Evolutionary conservation across 2,329 filamentous ascomycete genomes (phyloP).

Genomic region (Ceratocystis huliohia): DNA sequence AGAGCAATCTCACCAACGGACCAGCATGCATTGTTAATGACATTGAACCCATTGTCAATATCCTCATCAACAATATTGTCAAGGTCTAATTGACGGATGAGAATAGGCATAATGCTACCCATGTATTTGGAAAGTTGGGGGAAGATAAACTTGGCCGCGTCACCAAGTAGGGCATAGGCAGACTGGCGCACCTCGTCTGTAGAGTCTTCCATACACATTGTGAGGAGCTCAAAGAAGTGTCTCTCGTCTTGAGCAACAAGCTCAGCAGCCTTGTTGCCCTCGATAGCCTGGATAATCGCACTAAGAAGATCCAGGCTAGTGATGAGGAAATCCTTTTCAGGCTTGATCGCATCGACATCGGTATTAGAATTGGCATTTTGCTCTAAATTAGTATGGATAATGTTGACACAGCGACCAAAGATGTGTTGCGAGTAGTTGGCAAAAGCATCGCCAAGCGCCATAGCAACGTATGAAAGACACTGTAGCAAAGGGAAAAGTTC

Average conservation of each 20-base stretch:
- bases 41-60: constrained; percentile 73
- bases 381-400: constrained; percentile 84
- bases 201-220: constrained; percentile 82
- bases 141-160: constrained; percentile 89
- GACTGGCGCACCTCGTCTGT: constrained; percentile 92
- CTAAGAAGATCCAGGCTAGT: constrained; percentile 89
- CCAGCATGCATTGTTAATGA: constrained; percentile 98
- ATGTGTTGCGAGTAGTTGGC: constrained; percentile 75
- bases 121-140: constrained; percentile 64
- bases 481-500: constrained; percentile 94
- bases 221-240: constrained; percentile 78
- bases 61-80: constrained; percentile 65
- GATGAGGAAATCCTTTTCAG: constrained; percentile 93
- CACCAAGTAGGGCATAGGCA: constrained; percentile 84
- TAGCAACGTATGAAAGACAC: constrained; percentile 86
- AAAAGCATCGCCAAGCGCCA: constrained; percentile 71
- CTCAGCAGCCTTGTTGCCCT: constrained; percentile 57
- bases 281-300: constrained; percentile 81
- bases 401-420: constrained; percentile 75
- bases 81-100: constrained; percentile 80
- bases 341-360: constrained; percentile 58
- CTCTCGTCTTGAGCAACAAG: constrained; percentile 65
- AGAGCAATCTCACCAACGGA: constrained; percentile 85
- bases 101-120: constrained; percentile 58
- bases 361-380: constrained; percentile 58